Percentiles rank a stretch among this genome's conserved stretches.
These are phyloP conservation scores for Hemerocallis citrina DNA, from an alignment of 106 monocot species.

Conservation along the genomic window DNA sequence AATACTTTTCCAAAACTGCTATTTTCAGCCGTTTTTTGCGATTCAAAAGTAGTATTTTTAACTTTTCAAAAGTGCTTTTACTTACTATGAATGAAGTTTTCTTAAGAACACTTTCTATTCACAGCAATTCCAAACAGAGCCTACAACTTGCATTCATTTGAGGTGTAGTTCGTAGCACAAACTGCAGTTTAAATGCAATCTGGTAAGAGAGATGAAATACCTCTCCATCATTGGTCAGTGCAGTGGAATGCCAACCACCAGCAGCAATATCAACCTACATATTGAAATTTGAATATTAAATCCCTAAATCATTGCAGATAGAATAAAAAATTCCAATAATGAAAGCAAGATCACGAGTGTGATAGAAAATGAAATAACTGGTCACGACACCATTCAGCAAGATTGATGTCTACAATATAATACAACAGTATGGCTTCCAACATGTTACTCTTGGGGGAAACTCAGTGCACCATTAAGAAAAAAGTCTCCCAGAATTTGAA, in stretches of 20 bases:
- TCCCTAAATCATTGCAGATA: background rate
- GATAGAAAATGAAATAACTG: background rate
- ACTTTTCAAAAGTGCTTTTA: too few species aligned
- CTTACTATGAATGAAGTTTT: too few species aligned
- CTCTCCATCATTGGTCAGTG: conserved; percentile 77
- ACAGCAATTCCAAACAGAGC: too few species aligned
- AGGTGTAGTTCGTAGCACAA: background rate
- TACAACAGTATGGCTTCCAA: background rate
- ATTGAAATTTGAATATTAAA: background rate
- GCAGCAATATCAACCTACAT: conserved; percentile 95
- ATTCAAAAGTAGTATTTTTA: too few species aligned
- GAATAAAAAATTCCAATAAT: background rate
- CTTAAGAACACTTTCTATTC: too few species aligned
- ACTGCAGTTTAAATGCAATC: background rate
- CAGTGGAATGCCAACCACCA: conserved; percentile 99
- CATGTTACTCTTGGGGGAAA: too few species aligned
- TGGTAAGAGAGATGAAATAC: conserved; percentile 18
- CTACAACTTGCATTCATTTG: too few species aligned
- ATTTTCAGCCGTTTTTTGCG: too few species aligned
- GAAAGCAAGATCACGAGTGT: conserved; percentile 1
- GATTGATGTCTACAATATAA: background rate
- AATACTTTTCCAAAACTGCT: too few species aligned
- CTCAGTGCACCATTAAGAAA: background rate
- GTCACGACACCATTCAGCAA: background rate
- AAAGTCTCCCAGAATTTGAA: background rate